Conservation (phyloP, 768 basidiomycete species). For the Pholiota microspora region DNA sequence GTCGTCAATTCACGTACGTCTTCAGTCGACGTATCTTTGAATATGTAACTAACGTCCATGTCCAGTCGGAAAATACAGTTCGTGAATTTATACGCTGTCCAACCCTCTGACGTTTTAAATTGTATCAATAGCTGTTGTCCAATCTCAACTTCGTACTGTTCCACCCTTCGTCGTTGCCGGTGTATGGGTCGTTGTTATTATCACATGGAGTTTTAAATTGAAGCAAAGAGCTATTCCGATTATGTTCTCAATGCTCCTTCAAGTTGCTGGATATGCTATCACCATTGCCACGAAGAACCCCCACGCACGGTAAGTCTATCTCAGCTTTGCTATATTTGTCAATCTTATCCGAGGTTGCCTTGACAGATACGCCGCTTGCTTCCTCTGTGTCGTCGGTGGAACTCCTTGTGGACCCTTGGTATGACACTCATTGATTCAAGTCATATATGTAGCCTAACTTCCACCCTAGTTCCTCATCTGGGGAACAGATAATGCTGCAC, state of each 20-base stretch:
- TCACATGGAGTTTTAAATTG: conserved; percentile 35
- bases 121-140: conserved; percentile 33
- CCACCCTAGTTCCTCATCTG: conserved; percentile 39
- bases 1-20: conserved; percentile 42
- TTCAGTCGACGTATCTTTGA: neutral
- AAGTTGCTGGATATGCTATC: conserved; percentile 43
- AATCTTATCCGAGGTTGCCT: neutral
- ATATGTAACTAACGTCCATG: neutral
- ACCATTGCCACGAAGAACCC: conserved; percentile 38
- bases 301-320: conserved; percentile 28
- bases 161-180: conserved; percentile 42
- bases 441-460: too few species aligned
- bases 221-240: conserved; percentile 34
- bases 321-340: conserved; percentile 3
- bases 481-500: conserved; percentile 49
- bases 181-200: conserved; percentile 35
- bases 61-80: conserved; percentile 32
- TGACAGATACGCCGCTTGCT: conserved; percentile 44
- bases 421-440: neutral
- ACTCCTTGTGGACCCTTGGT: conserved; percentile 37
- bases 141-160: conserved; percentile 48
- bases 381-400: conserved; percentile 39
- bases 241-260: conserved; percentile 31
- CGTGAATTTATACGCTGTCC: conserved; percentile 1
- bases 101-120: neutral